These are phyloP conservation scores for Seiridium cupressi DNA, from an alignment of 2,329 filamentous ascomycete species.

Conservation along the genomic window DNA sequence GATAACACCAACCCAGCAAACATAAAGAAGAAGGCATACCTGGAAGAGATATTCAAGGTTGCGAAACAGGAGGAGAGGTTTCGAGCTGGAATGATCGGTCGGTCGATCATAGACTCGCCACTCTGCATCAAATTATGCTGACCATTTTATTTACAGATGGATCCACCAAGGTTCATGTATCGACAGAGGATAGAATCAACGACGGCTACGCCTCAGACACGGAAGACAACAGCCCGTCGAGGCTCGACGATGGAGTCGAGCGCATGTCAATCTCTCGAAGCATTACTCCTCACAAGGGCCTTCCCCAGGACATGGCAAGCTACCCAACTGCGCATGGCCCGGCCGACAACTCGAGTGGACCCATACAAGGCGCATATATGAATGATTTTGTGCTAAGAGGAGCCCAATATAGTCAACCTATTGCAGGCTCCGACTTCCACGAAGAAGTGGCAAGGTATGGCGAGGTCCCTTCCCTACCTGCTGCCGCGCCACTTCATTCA, in stretches of 20 bases:
- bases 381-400: slow-evolving; percentile 42
- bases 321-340: slow-evolving; percentile 35
- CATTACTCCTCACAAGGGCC: slow-evolving; percentile 33
- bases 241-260: slow-evolving; percentile 42
- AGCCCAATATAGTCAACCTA: slow-evolving; percentile 36
- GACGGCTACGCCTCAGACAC: slow-evolving; percentile 47
- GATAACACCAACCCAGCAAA: slow-evolving; percentile 55
- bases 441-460: slow-evolving; percentile 28
- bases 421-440: slow-evolving; percentile 40
- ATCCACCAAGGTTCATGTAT: slow-evolving; percentile 44
- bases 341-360: slow-evolving; percentile 9
- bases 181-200: slow-evolving; percentile 49
- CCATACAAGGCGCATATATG: slow-evolving; percentile 17
- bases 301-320: slow-evolving; percentile 32
- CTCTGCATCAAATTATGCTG: neutral
- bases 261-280: slow-evolving; percentile 32
- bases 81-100: slow-evolving; percentile 57
- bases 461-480: neutral
- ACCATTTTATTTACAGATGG: slow-evolving; percentile 17
- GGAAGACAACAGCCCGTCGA: slow-evolving; percentile 38
- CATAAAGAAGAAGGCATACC: slow-evolving; percentile 49
- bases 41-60: slow-evolving; percentile 62
- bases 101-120: slow-evolving; percentile 14
- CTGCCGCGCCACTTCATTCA: slow-evolving; percentile 1
- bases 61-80: slow-evolving; percentile 56